A percentile compares a stretch with the other conserved stretches of the same genome.
phyloP scores from a whole-genome alignment of 2,329 filamentous ascomycete genomes.

The Verticillium nubilum region DNA sequence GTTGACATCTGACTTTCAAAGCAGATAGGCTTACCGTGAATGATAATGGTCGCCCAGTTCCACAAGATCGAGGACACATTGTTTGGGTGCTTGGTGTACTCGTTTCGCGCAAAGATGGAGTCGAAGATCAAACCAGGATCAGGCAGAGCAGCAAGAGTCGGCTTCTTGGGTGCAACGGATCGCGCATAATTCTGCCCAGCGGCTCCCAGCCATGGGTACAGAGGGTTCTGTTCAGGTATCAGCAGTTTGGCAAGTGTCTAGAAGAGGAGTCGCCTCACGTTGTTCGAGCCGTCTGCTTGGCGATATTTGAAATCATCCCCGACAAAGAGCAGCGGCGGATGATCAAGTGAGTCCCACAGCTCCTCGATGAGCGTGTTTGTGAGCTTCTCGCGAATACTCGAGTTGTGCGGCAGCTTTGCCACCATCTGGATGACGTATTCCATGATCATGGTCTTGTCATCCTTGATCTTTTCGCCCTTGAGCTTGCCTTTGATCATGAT shows the following conservation, averaged over 20 bases:
- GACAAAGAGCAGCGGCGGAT: constrained; percentile 63
- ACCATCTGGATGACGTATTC: constrained; percentile 68
- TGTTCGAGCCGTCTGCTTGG: constrained; percentile 64
- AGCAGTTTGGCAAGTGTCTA: not conserved
- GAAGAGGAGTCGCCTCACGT: constrained; percentile 31
- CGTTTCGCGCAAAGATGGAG: constrained; percentile 47
- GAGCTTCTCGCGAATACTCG: constrained; percentile 54
- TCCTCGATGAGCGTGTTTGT: constrained; percentile 64
- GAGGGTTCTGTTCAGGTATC: constrained; percentile 47
- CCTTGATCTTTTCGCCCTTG: constrained; percentile 55
- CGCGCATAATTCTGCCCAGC: constrained; percentile 64
- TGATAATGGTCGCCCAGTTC: constrained; percentile 69
- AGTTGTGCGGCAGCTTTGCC: constrained; percentile 56
- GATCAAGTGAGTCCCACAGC: constrained; percentile 67
- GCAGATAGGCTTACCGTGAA: constrained; percentile 47
- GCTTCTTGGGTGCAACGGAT: constrained; percentile 52
- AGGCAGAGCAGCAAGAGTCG: constrained; percentile 59
- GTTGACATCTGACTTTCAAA: not conserved
- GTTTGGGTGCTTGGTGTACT: constrained; percentile 58
- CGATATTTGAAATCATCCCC: constrained; percentile 61
- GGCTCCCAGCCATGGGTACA: constrained; percentile 59
- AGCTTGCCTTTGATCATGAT: constrained; percentile 57
- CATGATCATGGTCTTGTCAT: constrained; percentile 77
- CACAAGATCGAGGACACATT: constrained; percentile 68
- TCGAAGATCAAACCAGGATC: constrained; percentile 62